Conservation (phyloP, 805 yeast species). For the Ogataea polymorpha region DNA sequence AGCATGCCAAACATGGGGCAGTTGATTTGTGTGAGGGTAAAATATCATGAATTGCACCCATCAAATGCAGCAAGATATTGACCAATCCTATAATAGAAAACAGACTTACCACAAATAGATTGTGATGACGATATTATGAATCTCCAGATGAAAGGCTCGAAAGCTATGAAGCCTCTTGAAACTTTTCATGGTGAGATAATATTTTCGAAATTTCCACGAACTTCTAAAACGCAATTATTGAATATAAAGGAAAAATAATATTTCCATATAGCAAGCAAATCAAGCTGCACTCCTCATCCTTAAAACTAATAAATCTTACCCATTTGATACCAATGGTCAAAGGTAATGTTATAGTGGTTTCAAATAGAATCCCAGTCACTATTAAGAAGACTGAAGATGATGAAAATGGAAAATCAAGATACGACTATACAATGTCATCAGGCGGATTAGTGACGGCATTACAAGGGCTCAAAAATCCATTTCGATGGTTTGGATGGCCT, state of each 20-base stretch:
- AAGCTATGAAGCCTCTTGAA: background rate
- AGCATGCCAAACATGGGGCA: no score
- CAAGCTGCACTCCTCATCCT: no score
- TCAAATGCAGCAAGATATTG: no score
- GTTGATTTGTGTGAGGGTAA: no score
- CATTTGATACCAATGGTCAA: conserved; percentile 10
- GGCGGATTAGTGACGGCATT: conserved; percentile 97
- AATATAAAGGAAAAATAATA: no score
- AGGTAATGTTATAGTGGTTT: conserved; percentile 85
- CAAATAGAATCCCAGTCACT: conserved; percentile 94
- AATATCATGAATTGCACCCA: no score
- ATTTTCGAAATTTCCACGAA: background rate
- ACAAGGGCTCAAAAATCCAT: conserved; percentile 84
- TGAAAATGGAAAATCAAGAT: conserved; percentile 46
- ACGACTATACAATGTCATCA: conserved; percentile 87
- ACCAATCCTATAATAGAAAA: no score
- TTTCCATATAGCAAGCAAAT: no score
- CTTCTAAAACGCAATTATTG: conserved; percentile 1
- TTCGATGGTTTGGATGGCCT: conserved; percentile 99
- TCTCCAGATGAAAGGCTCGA: no score
- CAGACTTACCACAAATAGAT: no score
- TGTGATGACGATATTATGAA: no score
- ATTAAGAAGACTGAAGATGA: conserved; percentile 46
- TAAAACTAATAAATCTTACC: background rate
- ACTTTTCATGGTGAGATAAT: background rate